A percentile compares a stretch with the other conserved stretches of the same genome.
phyloP scores from a whole-genome alignment of 75 land plant genomes.

The Cryptomeria japonica region DNA sequence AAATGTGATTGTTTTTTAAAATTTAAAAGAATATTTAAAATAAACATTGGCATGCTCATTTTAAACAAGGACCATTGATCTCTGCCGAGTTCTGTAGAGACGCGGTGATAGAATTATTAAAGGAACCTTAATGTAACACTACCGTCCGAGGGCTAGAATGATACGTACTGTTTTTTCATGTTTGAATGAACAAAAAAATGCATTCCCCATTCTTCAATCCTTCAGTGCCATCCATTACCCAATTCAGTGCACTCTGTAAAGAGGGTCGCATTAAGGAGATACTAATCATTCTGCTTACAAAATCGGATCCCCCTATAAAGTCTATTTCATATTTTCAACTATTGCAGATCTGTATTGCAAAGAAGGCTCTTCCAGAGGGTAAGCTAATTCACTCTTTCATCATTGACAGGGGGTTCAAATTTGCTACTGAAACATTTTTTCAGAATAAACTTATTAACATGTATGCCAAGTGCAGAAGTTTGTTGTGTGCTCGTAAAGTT shows the following conservation, averaged over 20 bases:
- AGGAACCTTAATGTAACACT: too few species aligned
- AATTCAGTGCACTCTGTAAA: neutral
- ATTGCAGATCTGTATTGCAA: neutral
- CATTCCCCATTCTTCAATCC: neutral
- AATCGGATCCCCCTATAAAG: neutral
- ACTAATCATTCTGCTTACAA: neutral
- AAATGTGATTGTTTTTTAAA: too few species aligned
- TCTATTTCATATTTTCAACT: neutral
- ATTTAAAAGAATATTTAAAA: too few species aligned
- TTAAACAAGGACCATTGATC: too few species aligned
- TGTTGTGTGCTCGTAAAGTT: slow-evolving; percentile 16
- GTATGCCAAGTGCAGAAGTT: slow-evolving; percentile 18
- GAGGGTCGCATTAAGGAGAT: neutral
- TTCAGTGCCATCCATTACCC: neutral
- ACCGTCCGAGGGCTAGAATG: too few species aligned
- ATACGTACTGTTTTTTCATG: neutral
- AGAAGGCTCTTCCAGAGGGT: neutral
- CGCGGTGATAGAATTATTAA: too few species aligned
- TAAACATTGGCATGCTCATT: too few species aligned
- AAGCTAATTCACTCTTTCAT: neutral
- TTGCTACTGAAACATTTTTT: neutral
- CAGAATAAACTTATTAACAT: slow-evolving; percentile 24
- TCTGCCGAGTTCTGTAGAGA: too few species aligned
- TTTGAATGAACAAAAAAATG: neutral
- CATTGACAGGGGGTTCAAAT: neutral